Evolutionary conservation across 2,329 filamentous ascomycete genomes (phyloP).

Genomic region (Stachybotrys chlorohalonatus): DNA sequence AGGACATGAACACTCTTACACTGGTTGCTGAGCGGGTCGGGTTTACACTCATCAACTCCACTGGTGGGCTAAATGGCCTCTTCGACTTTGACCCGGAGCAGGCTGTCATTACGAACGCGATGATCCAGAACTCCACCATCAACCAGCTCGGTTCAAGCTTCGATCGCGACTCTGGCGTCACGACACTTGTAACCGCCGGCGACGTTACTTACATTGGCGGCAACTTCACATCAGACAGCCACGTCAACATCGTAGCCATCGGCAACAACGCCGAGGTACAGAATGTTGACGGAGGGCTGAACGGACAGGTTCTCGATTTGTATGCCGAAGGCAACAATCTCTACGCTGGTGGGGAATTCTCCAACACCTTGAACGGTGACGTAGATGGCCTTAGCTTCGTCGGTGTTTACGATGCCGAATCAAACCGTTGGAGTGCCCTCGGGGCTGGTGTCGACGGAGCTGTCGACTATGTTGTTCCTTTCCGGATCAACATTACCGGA

Average conservation of each 20-base stretch:
- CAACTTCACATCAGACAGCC: conserved; percentile 63
- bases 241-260: conserved; percentile 71
- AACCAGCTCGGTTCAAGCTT: conserved; percentile 68
- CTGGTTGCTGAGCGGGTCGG: conserved; percentile 85
- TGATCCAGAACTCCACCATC: conserved; percentile 65
- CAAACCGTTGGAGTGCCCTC: conserved; percentile 65
- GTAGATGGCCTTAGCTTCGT: conserved; percentile 63
- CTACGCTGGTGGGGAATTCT: conserved; percentile 82
- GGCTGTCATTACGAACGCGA: conserved; percentile 42
- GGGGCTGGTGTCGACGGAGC: conserved; percentile 79
- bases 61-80: conserved; percentile 76
- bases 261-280: conserved; percentile 53
- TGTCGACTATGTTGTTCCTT: conserved; percentile 65
- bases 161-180: conserved; percentile 56
- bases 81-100: conserved; percentile 72
- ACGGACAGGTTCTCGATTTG: conserved; percentile 67
- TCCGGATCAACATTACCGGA: conserved; percentile 69
- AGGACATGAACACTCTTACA: conserved; percentile 53
- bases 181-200: conserved; percentile 54
- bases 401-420: conserved; percentile 62
- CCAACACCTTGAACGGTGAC: conserved; percentile 55
- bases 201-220: conserved; percentile 70
- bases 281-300: conserved; percentile 62
- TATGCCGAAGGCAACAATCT: conserved; percentile 56
- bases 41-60: conserved; percentile 65